Evolutionary conservation across 176 grass and related monocot genomes (phyloP), one percentile per base, ranked within the genome.

Genomic region (Oropetium thomaeum): DNA sequence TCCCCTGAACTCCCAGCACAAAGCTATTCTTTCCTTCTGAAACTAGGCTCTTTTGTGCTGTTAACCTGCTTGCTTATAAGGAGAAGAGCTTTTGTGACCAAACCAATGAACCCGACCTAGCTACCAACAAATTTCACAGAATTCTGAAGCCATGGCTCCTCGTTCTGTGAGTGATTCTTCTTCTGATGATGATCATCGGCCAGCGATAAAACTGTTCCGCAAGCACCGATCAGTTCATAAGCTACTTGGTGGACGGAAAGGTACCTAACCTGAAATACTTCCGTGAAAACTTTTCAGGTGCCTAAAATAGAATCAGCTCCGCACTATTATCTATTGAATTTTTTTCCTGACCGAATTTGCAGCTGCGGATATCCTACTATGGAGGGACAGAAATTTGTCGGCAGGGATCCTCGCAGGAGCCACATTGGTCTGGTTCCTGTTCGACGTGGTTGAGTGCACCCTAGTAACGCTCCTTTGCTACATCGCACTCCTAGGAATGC

Each of bases 281-380:
- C 49, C 34, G 8, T 39, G 16, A 17, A 39, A 41, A 49, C n/a
- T 30, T 49, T 75, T 34, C 60, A 59, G 42, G 23, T 31, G 22
- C 28, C 7, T 30, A 10, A 26, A 3, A 44, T 44, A 22, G 42
- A 68, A 79, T 78, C 15, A 8, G n/a, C 3, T 35, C 68, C 7
- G 32, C 1, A 41, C 1, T 34, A 11, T 76, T 47, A 53, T 54
- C 2, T 14, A 19, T 64, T 22, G 13, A 70, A 7, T 4, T 4
- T 34, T 10, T 4, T 4, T 34, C 39, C 10, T 5, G 5, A 22
- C 10, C 4, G 47, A 76, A 17, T 39, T 83, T 58, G 7, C 69
- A 99, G 96, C 92, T 67, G 92, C 91, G 22, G 84, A 99, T 73
- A 41, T 95, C 66, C 78, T 99, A 63, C 82, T 99, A 49, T 99